Percentiles rank a stretch among this genome's conserved stretches.
Evolutionary conservation across 257 asterid genomes (phyloP).

Genomic region (Nemophila menziesii): DNA sequence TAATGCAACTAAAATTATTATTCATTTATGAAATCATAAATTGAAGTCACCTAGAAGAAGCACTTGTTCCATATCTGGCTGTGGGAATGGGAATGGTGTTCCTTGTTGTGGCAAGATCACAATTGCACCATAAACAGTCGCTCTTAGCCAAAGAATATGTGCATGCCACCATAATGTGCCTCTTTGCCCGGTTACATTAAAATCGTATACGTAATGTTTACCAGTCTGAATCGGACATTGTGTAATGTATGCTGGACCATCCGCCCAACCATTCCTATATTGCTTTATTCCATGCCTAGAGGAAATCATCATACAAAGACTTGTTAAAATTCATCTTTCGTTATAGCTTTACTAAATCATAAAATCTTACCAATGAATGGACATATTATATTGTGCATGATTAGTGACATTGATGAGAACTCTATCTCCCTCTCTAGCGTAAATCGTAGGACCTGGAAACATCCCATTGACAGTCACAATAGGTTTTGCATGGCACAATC

Average conservation of each 20-base stretch:
- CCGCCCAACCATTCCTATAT: conserved; percentile 58
- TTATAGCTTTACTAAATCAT: too few relatives aligned
- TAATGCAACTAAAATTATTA: too few relatives aligned
- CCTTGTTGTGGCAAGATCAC: conserved; percentile 37
- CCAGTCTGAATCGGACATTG: conserved; percentile 58
- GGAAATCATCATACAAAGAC: not conserved
- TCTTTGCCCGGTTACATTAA: conserved; percentile 55
- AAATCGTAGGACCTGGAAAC: conserved; percentile 56
- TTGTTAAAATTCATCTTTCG: not conserved
- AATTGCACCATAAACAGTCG: conserved; percentile 50
- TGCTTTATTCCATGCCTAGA: conserved; percentile 58
- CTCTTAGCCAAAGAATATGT: conserved; percentile 60
- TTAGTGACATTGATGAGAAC: conserved; percentile 47
- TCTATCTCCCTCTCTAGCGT: conserved; percentile 44
- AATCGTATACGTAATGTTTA: conserved; percentile 36
- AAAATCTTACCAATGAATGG: conserved; percentile 46
- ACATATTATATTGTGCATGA: conserved; percentile 46
- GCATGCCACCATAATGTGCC: conserved; percentile 80
- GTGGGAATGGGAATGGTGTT: conserved; percentile 40
- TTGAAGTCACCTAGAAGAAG: conserved; percentile 45
- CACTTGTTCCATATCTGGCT: conserved; percentile 36
- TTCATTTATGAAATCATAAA: too few relatives aligned
- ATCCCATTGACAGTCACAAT: conserved; percentile 55
- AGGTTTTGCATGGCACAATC: conserved; percentile 57
- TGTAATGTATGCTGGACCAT: conserved; percentile 56